Base-by-base conservation (phyloP, 768 basidiomycete species). In the Leccinum pellstonianum region DNA sequence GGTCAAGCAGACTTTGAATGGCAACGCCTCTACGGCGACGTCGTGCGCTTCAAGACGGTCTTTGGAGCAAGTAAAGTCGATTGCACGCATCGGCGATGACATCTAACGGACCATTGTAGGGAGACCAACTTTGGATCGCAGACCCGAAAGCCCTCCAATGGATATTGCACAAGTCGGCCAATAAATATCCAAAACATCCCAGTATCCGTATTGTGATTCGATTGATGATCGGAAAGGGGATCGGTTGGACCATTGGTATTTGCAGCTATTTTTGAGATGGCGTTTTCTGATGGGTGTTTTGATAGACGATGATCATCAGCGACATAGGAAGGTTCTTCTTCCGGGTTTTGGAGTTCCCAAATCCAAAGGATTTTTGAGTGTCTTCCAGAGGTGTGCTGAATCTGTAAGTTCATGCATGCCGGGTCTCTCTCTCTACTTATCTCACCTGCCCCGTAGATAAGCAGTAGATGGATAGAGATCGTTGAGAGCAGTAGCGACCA, bases 261-360 rank as follows among this genome's bases (percentile, higher is more conserved):
- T 21, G 21, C 21, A 21, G n/a, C n/a, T n/a, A n/a, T n/a, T n/a
- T n/a, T 21, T 21, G 21, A 21, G 21, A 21, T 21, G 21, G 21
- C 2, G 21, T 29, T 19, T 19, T 11, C 11, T 46, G 43, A 46
- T 19, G 19, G 52, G 10, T 17, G 3, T 27, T 43, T 55, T 47
- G 4, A 52, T 52, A 73, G 72, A 77, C 3, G 70, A 77, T 14
- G 77, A 72, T 41, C 85, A 86, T 61, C 81, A 74, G 65, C 77
- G 85, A 46, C 83, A 86, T 55, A 71, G 81, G 58, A 83, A 77
- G 63, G 75, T 83, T 19, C 79, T 85, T 76, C 73, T 82, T 52
- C 84, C 83, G 3, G 84, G 81, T 3, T 85, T 86, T 58, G 82
- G 83, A 41, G 31, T 62, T 6, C 77, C 78, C 0, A 80, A 83